These are phyloP conservation scores for Earliella scabrosa DNA, from an alignment of 1,284 basidiomycete species.

Conservation along the genomic window DNA sequence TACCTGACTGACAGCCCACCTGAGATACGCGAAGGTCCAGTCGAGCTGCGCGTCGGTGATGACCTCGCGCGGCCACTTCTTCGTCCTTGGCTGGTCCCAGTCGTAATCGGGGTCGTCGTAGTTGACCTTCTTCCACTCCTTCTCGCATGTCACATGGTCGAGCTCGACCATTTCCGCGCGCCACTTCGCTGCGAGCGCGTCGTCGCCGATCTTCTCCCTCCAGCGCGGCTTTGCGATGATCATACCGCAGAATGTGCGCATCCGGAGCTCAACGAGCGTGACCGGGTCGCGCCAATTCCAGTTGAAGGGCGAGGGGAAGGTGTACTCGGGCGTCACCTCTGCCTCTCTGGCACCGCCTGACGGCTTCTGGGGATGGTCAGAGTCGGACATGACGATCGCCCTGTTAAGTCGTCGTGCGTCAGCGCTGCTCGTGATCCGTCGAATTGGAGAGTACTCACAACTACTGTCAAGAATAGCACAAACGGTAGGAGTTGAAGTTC, in stretches of 20 bases:
- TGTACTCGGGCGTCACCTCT: too few species aligned
- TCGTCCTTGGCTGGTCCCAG: not conserved
- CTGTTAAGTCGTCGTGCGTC: too few species aligned
- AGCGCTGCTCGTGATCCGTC: too few species aligned
- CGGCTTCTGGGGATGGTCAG: too few species aligned
- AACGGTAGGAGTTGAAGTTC: too few species aligned
- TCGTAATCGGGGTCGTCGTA: too few species aligned
- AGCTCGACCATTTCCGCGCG: not conserved
- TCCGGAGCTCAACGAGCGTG: not conserved
- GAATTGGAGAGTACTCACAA: too few species aligned
- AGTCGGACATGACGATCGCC: too few species aligned
- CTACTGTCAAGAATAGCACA: too few species aligned
- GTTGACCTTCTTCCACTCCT: not conserved
- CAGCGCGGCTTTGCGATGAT: not conserved
- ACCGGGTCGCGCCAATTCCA: not conserved
- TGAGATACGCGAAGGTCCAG: constrained; percentile 47
- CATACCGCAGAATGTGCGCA: not conserved
- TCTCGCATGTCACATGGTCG: not conserved
- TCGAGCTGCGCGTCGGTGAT: constrained; percentile 7
- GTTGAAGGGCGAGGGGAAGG: too few species aligned
- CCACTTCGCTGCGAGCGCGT: not conserved
- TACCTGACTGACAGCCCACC: constrained; percentile 46
- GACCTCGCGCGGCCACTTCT: not conserved
- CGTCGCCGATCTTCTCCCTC: not conserved
- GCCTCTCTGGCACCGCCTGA: too few species aligned